Evolutionary conservation across 257 asterid genomes (phyloP), one percentile per base, ranked within the genome.

Genomic region (Marsdenia floribunda): DNA sequence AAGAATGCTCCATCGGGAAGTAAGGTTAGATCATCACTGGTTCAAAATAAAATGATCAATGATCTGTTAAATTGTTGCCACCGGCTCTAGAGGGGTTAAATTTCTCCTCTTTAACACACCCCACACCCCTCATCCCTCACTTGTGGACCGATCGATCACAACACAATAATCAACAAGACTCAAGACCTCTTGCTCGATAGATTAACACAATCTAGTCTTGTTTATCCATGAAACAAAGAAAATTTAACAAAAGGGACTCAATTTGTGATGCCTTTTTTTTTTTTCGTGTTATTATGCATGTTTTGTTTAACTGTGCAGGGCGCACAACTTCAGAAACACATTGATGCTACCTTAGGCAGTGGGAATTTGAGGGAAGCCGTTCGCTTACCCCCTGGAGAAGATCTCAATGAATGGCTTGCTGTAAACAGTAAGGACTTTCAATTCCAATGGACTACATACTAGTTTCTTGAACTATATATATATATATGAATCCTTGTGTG

Each of bases 301-400:
- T 11, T 57, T 70, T 13, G n/a, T 46, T 42, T 12, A 47, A 26
- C 13, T 79, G 79, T 79, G 79, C 84, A 87, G 92, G 85, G 86
- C 6, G 60, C 70, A 64, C 80, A 82, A 8, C 91, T 86, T 16
- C 82, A 79, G 76, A 81, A 64, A 77, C 82, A 82, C 74, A 86
- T 85, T 37, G 85, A 87, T 80, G 81, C 87, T 19, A 83, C 88
- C 9, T 80, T 84, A 79, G 87, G 87, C 5, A 82, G 85, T 47
- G 92, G 89, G 13, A 83, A 87, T 81, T 87, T 87, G 80, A 86
- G 85, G 79, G 96, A 89, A 80, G 96, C 96, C 54, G 96, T 89
- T 5, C 81, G 69, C 21, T 86, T 89, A 29, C 92, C 92, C 35
- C 65, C 49, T 0, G 92, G 90, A 21, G 92, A 82, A 75, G 93